Base-by-base conservation (phyloP, 176 grass and related monocot species). In the Musa troglodytarum region DNA sequence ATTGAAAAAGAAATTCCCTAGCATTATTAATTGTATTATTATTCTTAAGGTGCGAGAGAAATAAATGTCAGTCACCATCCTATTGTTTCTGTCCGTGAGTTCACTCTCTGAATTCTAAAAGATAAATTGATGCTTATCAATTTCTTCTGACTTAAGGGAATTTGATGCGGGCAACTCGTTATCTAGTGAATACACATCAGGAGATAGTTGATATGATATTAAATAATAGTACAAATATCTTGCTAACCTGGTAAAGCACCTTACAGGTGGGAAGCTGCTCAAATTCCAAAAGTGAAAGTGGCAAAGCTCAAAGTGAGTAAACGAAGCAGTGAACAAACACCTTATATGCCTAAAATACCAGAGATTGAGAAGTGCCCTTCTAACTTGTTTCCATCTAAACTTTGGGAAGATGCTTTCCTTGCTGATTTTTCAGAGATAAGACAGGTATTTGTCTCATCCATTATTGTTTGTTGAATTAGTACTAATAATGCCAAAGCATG, bases 301-400 rank as follows among this genome's bases (percentile, higher is more conserved):
- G 94, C 88, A 8, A 93, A 84, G 61, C 52, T 98, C 75, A 82
- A 89, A 53, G 73, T 78, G 73, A 80, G 26, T 74, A 78, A 82
- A 71, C 66, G 80, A 65, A 80, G 53, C 67, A 81, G 79, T 63
- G 88, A 89, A 22, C 94, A 93, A 83, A 93, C 90, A 68, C 50
- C 79, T 75, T 98, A 93, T 74, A 98, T 98, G 86, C 94, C 90
- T 26, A 76, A 85, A 83, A 90, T 93, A 82, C 88, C 90, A 50
- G 84, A 87, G 21, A 89, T 98, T 56, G 80, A 86, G 2, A 87
- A 82, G 51, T 91, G 82, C 55, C 83, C 82, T 49, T 68, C 50
- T 54, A 81, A 93, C 69, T 82, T 98, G 52, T 68, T 69, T 62
- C 82, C 94, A 20, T 89, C 90, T 66, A 89, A 89, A 66, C 34